Percentiles rank a stretch among this genome's conserved stretches.
These are phyloP conservation scores for Mrakia blollopis DNA, from an alignment of 768 basidiomycete species.

Conservation along the genomic window DNA sequence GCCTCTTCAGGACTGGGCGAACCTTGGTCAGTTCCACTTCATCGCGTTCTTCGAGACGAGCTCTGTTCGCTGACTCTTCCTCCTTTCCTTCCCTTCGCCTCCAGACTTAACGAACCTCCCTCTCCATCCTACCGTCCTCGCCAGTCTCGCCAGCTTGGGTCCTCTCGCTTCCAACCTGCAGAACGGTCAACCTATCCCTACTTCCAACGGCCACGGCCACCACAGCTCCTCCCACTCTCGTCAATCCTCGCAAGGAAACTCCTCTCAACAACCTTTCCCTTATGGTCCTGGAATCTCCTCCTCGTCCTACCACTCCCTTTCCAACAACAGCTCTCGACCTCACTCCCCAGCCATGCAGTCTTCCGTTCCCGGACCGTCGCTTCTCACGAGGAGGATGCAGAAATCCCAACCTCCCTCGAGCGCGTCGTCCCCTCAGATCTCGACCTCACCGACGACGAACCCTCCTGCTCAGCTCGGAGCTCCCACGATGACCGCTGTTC, in stretches of 20 bases:
- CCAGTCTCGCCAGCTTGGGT: constrained; percentile 11
- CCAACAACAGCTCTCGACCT: neutral
- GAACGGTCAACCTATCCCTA: neutral
- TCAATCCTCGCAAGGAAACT: neutral
- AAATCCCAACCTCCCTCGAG: neutral
- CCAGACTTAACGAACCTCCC: constrained; percentile 21
- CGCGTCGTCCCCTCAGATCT: neutral
- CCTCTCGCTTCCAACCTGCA: neutral
- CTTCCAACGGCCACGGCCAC: neutral
- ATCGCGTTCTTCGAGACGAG: neutral
- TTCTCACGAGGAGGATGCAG: constrained; percentile 17
- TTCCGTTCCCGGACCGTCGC: neutral
- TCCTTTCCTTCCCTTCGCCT: neutral
- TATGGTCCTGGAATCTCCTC: neutral
- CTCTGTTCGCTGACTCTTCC: neutral
- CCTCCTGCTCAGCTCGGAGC: constrained; percentile 1
- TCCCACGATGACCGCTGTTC: constrained; percentile 2
- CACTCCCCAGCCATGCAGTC: neutral
- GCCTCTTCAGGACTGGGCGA: neutral
- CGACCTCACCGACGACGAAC: constrained; percentile 2
- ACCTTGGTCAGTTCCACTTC: neutral
- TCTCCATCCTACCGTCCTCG: constrained; percentile 20
- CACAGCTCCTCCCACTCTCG: neutral
- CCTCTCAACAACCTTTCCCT: neutral
- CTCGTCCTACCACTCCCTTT: neutral